Evolutionary conservation across 306 rosid genomes (phyloP), one percentile per base, ranked within the genome.

Genomic region (Prunus davidiana): DNA sequence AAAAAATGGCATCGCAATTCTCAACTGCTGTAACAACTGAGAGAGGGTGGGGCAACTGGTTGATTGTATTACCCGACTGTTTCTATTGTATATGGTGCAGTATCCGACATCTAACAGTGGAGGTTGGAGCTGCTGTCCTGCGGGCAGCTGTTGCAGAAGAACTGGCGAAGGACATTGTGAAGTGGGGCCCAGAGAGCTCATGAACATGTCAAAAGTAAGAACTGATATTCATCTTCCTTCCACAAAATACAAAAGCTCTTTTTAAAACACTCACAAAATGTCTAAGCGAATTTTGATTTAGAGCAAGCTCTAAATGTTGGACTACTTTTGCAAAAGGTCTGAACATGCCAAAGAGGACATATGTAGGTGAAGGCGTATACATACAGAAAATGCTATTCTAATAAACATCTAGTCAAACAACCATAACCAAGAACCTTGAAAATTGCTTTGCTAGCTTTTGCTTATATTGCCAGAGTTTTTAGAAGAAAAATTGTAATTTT

Each of bases 111-210:
- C 82, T 94, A 72, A 91, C 98, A 4, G 94, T 84, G 0, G 91
- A 91, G 85, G 98, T 94, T 74, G 98, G 98, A 75, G 97, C 96
- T 69, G 96, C 98, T 72, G 98, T 94, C 58, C 24, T 91, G 57
- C 85, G 82, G 41, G 91, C 90, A 46, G 98, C 98, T 67, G 87
- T 91, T 65, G 87, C 86, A 34, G 98, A 94, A 79, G 87, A 81
- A 30, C 71, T 90, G 51, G 98, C 97, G 8, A 94, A 79, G 98
- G 98, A 22, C 89, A 81, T 18, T 80, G 87, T 6, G 96, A 89
- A 25, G 80, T 90, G 7, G 93, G 96, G 51, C 51, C 79, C 34
- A 86, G 57, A 84, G 98, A 91, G 82, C 93, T 94, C 76, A 62
- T 16, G 15, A 80, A 79, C 34, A 93, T 91, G 98, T 87, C 94